Evolutionary conservation across 768 basidiomycete species (phyloP), one percentile per base, ranked within the genome.

Genomic region (Lactarius pseudohatsudake): DNA sequence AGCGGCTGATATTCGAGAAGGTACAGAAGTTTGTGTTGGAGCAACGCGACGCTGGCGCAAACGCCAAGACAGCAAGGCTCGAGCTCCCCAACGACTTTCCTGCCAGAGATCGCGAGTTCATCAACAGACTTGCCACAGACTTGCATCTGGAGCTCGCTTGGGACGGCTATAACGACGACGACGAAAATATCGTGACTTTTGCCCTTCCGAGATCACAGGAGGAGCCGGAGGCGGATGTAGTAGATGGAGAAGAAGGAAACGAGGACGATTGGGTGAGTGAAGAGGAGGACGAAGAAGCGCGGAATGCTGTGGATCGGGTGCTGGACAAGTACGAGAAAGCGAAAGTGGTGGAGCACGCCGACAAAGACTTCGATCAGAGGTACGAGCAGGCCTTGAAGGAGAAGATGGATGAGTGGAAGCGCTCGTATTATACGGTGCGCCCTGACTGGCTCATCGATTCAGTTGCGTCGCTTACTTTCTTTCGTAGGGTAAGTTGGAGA

Each of bases 81-180:
- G 77, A 85, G 13, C 83, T 98, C 80, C 85, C 84, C 28, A 96
- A 96, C 72, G 82, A 81, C 18, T 90, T 96, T 77, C 82, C 92
- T 0, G 87, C 93, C 5, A 81, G 87, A 50, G 95, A 98, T 68
- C 83, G 91, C 53, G 81, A 80, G 58, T 98, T 98, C 73, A 86
- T 98, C 40, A 82, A 79, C 45, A 86, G 84, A 32, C 81, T 99
- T 26, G 87, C 90, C 6, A 82, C 85, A 47, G 89, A 94, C 57
- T 76, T 98, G 54, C 87, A 92, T 73, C 82, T 98, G 15, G 82
- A 77, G 26, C 74, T 96, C 32, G 80, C 88, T n/a, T 99, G 95
- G 94, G 96, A 98, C 74, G 95, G 96, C 74, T 95, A 87, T 71
- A 91, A 95, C 68, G 91, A 90, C 8, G 80, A 92, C 56, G 91